Percentiles rank a stretch among this genome's conserved stretches.
These are phyloP conservation scores for Alternaria tenuissima DNA, from an alignment of 2,329 filamentous ascomycete species.

Conservation along the genomic window DNA sequence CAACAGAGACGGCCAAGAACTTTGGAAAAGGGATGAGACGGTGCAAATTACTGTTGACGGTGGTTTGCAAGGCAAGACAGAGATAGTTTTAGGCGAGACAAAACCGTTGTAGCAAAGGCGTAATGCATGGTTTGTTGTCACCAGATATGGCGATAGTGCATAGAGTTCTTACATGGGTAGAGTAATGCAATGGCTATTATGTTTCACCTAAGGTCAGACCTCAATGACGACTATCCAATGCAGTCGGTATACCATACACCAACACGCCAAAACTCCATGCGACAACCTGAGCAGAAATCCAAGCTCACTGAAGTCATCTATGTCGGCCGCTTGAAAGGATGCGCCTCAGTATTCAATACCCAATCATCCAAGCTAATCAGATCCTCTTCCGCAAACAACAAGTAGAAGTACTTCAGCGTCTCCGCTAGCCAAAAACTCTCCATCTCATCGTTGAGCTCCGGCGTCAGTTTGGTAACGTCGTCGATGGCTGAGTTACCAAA, in stretches of 20 bases:
- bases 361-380: conserved; percentile 70
- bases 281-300: neutral
- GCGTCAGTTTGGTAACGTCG: conserved; percentile 66
- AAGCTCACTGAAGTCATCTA: neutral
- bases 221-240: neutral
- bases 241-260: neutral
- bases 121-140: neutral
- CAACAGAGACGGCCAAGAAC: neutral
- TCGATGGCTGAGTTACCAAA: conserved; percentile 71
- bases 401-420: conserved; percentile 72
- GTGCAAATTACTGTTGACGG: neutral
- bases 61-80: neutral
- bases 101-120: neutral
- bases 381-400: conserved; percentile 68
- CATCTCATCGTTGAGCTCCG: conserved; percentile 67
- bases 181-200: neutral
- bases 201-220: neutral
- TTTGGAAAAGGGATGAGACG: neutral
- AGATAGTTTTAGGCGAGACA: neutral
- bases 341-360: conserved; percentile 64
- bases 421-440: conserved; percentile 79
- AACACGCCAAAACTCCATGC: neutral
- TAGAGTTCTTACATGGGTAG: neutral
- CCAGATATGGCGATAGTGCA: neutral
- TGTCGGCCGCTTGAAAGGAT: conserved; percentile 51